phyloP scores from a whole-genome alignment of 73 alveolate genomes.

The Tetrahymena elliotti region DNA sequence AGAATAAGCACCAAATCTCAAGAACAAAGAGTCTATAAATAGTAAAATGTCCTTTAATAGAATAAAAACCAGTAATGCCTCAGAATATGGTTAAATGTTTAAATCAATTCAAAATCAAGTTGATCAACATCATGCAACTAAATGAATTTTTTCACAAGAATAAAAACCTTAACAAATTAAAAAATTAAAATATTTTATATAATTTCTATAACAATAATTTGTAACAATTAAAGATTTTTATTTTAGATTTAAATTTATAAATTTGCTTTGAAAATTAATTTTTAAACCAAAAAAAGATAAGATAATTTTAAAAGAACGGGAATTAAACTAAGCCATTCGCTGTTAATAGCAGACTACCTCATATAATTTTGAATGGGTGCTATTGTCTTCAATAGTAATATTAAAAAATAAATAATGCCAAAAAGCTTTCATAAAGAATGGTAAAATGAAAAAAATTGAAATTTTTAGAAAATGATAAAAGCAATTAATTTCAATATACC shows the following conservation, averaged over 20 bases:
- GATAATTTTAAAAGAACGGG: too few relatives aligned
- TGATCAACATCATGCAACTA: not conserved
- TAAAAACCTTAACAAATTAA: not conserved
- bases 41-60: not conserved
- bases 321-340: not conserved
- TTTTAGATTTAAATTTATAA: too few relatives aligned
- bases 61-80: not conserved
- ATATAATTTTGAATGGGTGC: not conserved
- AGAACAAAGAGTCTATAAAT: not conserved
- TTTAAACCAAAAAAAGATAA: too few relatives aligned
- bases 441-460: too few relatives aligned
- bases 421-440: too few relatives aligned
- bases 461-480: not conserved
- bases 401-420: too few relatives aligned
- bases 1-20: not conserved
- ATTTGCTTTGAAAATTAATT: too few relatives aligned
- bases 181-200: too few relatives aligned
- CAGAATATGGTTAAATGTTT: not conserved
- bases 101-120: not conserved
- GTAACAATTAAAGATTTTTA: too few relatives aligned
- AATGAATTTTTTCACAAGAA: not conserved
- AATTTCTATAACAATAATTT: too few relatives aligned
- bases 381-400: too few relatives aligned
- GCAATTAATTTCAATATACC: too few relatives aligned
- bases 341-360: not conserved